Base-by-base conservation (phyloP, 306 rosid species). In the Sphenostylis stenocarpa region DNA sequence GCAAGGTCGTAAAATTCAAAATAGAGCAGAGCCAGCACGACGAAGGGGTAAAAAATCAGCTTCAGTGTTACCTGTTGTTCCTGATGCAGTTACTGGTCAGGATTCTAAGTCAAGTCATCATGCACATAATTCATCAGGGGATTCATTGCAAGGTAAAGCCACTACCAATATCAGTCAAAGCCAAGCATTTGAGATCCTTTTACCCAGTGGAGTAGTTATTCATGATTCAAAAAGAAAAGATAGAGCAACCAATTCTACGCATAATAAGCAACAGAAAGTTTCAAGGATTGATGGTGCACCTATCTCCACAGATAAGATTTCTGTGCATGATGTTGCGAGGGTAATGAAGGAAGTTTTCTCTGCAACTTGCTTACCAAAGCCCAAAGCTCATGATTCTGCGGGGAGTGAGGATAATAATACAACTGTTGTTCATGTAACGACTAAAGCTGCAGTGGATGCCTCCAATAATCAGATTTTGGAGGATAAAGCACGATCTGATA, bases 341-440 rank as follows among this genome's bases (percentile, higher is more conserved):
- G 99, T 91, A 71, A 96, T 96, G 99, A 96, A 96, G 89, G 99
- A 96, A 84, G 91, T 93, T 55, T 96, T 96, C 88, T 91, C 98
- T 33, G 97, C 94, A 70, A 89, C 97, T 77, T 75, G 96, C 87
- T 70, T 86, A 80, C 67, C 91, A 67, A 90, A 86, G 84, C 68
- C 94, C 34, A 91, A 81, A 86, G 84, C 75, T 68, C 77, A 80
- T 0, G 96, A 89, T 78, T 72, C 90, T 45, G 56, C 74, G 61
- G 88, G 83, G 70, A 84, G 80, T 52, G 97, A 89, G 77, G 85
- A 87, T 77, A 89, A 61, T 81, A 86, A 48, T 69, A 60, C 67
- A 56, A 70, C 86, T 14, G 41, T 21, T 69, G 61, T 70, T 20
- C 85, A 84, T 80, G 70, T 56, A 57, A 74, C 74, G 2, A 71